A percentile compares a stretch with the other conserved stretches of the same genome.
These are phyloP conservation scores for Myriosclerotinia scirpicola DNA, from an alignment of 2,329 filamentous ascomycete genomes.

Conservation along the genomic window DNA sequence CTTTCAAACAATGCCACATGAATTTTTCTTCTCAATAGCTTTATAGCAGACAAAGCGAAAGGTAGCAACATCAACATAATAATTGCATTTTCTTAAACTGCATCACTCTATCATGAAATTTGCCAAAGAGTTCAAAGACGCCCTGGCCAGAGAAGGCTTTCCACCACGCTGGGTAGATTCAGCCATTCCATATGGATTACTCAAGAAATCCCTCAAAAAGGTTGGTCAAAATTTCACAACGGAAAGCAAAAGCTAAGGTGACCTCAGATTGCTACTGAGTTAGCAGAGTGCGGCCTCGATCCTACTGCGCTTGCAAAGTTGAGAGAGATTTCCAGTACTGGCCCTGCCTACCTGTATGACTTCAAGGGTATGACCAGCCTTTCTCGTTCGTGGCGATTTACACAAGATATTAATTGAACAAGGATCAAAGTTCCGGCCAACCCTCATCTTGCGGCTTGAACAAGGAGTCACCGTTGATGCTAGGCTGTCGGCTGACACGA, in stretches of 20 bases:
- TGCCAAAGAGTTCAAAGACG: slow-evolving; percentile 72
- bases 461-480: slow-evolving; percentile 70
- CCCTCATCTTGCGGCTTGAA: slow-evolving; percentile 65
- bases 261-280: slow-evolving; percentile 19
- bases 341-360: slow-evolving; percentile 51
- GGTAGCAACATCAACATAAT: not conserved
- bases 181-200: slow-evolving; percentile 78
- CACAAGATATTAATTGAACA: slow-evolving; percentile 4
- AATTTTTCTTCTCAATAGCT: not conserved
- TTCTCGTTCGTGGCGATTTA: not conserved
- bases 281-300: slow-evolving; percentile 19
- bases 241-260: slow-evolving; percentile 10
- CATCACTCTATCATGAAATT: slow-evolving; percentile 69
- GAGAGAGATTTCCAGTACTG: slow-evolving; percentile 27
- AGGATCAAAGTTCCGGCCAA: slow-evolving; percentile 58
- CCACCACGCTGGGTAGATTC: slow-evolving; percentile 70
- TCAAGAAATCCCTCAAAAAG: slow-evolving; percentile 87
- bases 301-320: slow-evolving; percentile 21
- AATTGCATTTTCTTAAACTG: not conserved
- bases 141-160: slow-evolving; percentile 70
- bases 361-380: slow-evolving; percentile 49
- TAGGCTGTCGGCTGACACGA: slow-evolving; percentile 56
- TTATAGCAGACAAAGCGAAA: slow-evolving; percentile 15
- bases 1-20: slow-evolving; percentile 4
- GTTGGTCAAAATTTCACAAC: slow-evolving; percentile 50